A percentile compares a stretch with the other conserved stretches of the same genome.
Evolutionary conservation across 371 early-diverging fungal species (phyloP).

Genomic region (Mortierella sp.): DNA sequence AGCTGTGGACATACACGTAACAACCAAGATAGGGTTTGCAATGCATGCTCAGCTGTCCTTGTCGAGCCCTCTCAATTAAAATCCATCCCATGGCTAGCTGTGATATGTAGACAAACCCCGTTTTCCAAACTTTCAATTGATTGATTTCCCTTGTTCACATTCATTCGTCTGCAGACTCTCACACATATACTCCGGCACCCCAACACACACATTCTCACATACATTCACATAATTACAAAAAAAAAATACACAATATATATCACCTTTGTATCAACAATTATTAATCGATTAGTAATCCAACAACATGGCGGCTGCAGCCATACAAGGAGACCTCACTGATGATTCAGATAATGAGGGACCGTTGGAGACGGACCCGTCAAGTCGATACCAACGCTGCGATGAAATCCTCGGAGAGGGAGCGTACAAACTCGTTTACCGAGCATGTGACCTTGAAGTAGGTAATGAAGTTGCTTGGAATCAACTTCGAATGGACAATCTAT

Average conservation of each 20-base stretch:
- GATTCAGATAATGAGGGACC: slow-evolving; percentile 61
- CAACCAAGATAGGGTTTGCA: not conserved
- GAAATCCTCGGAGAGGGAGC: slow-evolving; percentile 85
- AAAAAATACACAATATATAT: not conserved
- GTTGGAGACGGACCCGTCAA: slow-evolving; percentile 75
- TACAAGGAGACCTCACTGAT: slow-evolving; percentile 28
- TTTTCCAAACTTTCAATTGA: not conserved
- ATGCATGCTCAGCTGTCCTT: not conserved
- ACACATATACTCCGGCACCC: no score
- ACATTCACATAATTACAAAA: not conserved
- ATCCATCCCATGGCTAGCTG: not conserved
- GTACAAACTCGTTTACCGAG: slow-evolving; percentile 90
- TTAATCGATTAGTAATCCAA: not conserved
- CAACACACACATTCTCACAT: not conserved
- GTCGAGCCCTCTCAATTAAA: not conserved
- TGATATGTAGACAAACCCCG: not conserved
- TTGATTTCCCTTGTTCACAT: not conserved
- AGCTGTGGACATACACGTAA: slow-evolving; percentile 76
- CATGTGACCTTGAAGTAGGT: slow-evolving; percentile 90
- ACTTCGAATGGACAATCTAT: slow-evolving; percentile 72
- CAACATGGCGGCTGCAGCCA: slow-evolving; percentile 35
- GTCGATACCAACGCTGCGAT: slow-evolving; percentile 77
- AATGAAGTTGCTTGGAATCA: slow-evolving; percentile 96
- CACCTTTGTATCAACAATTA: not conserved
- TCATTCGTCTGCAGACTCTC: not conserved